Base-by-base conservation (phyloP, 371 early-diverging fungal genomes). In the Rhizopus sp. region DNA sequence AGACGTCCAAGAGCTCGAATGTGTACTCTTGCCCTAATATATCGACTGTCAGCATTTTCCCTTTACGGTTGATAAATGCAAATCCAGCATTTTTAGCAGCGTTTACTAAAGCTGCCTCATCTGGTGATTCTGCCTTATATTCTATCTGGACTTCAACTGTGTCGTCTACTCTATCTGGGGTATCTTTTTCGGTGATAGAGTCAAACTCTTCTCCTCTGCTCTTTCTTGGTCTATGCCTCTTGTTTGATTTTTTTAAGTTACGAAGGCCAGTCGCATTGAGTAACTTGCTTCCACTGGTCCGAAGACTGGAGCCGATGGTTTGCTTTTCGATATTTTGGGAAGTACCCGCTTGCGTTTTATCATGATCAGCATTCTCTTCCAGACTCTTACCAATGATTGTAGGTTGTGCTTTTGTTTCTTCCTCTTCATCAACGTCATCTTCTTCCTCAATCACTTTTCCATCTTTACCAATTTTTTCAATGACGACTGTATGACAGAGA, bases 401-500 rank as follows among this genome's bases (percentile, higher is more conserved):
- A 8, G 64, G 62, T n/a, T 62, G 55, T 8, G 13, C 50, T n/a
- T 62, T 59, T 5, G 45, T 49, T 5, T 59, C 47, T 10, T 66
- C 62, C 0, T 46, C 40, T 4, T 67, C 57, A 0, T 54, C 69
- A 40, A 57, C 68, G 45, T 44, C 64, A n/a, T 60, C 69, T 9
- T 44, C 65, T 30, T 67, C 64, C n/a, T 52, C 57, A 6, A 78
- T 73, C 8, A 75, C 79, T 52, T 80, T 78, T 23, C 80, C 84
- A 39, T 82, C 75, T 34, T 78, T 80, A n/a, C 73, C 75, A 7
- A 80, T 62, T 17, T 69, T 74, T 60, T 96, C 97, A 7, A 93
- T 85, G 4, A 98, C 74, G 0, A 96, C 97, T 0, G 97, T 94
- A 66, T 98, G 97, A 70, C 97, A 98, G 0, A 96, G 76, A 3